A percentile compares a stretch with the other conserved stretches of the same genome.
These are phyloP conservation scores for Lachnellula willkommii DNA, from an alignment of 2,329 filamentous ascomycete genomes.

Conservation along the genomic window DNA sequence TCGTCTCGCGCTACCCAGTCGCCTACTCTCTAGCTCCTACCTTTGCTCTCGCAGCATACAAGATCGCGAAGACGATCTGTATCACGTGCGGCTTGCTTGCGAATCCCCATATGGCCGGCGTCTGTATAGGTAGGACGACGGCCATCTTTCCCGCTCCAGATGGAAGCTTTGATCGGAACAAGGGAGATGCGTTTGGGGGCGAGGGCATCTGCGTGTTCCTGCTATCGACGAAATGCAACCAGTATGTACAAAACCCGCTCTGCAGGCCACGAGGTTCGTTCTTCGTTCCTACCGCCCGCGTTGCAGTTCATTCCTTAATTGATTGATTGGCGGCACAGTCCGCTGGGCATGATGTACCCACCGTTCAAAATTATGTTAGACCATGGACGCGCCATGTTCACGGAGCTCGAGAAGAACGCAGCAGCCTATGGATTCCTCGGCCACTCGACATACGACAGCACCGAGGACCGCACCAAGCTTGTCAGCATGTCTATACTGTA, in stretches of 20 bases:
- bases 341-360: slow-evolving; percentile 44
- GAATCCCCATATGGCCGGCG: slow-evolving; percentile 11
- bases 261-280: slow-evolving; percentile 34
- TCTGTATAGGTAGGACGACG: slow-evolving; percentile 2
- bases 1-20: background rate
- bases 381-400: slow-evolving; percentile 37
- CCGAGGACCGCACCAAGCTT: slow-evolving; percentile 36
- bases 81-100: slow-evolving; percentile 3
- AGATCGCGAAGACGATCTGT: slow-evolving; percentile 4
- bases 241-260: slow-evolving; percentile 4
- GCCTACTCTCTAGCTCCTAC: slow-evolving; percentile 2
- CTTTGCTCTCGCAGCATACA: slow-evolving; percentile 7
- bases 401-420: slow-evolving; percentile 32
- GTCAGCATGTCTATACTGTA: slow-evolving; percentile 42
- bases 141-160: slow-evolving; percentile 7
- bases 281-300: slow-evolving; percentile 36
- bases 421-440: slow-evolving; percentile 45
- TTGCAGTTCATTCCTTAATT: too few relatives aligned
- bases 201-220: slow-evolving; percentile 11
- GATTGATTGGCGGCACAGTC: slow-evolving; percentile 18
- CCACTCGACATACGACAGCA: slow-evolving; percentile 37
- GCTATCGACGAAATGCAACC: slow-evolving; percentile 10
- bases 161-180: background rate
- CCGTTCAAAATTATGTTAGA: slow-evolving; percentile 36
- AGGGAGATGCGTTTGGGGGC: slow-evolving; percentile 9